Base-by-base conservation (phyloP, 1,284 basidiomycete species). In the Flammula alnicola region DNA sequence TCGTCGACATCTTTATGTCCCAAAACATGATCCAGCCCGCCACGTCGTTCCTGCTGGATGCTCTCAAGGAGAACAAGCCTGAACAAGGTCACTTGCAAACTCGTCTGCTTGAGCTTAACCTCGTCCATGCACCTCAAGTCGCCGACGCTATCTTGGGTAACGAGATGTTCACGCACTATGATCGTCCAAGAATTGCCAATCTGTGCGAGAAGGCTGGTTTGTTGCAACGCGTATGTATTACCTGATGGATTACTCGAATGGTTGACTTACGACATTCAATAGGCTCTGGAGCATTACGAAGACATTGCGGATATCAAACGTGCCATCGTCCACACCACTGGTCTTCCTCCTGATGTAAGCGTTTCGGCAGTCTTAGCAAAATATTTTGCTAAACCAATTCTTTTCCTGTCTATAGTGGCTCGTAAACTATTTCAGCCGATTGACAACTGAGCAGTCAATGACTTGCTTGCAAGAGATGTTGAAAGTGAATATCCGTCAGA, bases 11-110 rank as follows among this genome's bases (percentile, higher is more conserved):
- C 65, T 99, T 99, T 79, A 97, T 98, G 94, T 90, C 90, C 2
- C 96, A 98, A 69, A 99, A 98, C 76, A 95, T 99, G 93, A 95
- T 99, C 55, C 97, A 99, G 72, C 97, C 96, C 41, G 97, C 97
- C 12, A 99, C 97, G 0, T 96, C 93, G 3, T 99, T 99, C 88
- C 77, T 99, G 41, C 77, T 99, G 49, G 97, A 99, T 67, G 97
- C 95, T n/a, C 81, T 99, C 62, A 99, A 99, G 77, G 97, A 99
- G 59, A 99, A 99, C 79, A 93, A 92, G 72, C 93, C 95, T 0
- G 97, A 99, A 72, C 96, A 99, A 66, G 96, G 87, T 1, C 94
- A 91, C 60, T 76, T 99, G 10, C 97, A 99, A 74, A 99, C 97
- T 1, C 89, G 95, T 58, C 80, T 99, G 17, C 79, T 99, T 43